A percentile compares a stretch with the other conserved stretches of the same genome.
These are phyloP conservation scores for Fomitiporia mediterranea DNA, from an alignment of 1,284 basidiomycete species.

Conservation along the genomic window DNA sequence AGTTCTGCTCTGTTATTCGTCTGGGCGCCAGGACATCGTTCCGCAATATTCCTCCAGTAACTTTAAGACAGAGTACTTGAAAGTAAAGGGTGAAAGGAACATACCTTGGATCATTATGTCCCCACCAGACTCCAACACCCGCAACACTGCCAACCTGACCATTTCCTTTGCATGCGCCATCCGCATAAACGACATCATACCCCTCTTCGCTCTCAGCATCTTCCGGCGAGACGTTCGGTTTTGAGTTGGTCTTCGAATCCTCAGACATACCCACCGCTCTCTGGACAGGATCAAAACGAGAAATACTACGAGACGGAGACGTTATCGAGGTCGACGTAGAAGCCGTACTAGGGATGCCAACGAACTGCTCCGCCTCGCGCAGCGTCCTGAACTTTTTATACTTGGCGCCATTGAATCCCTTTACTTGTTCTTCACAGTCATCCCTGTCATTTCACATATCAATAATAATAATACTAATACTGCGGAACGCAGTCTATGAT, in stretches of 20 bases:
- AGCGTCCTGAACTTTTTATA: slow-evolving; percentile 58
- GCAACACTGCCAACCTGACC: slow-evolving; percentile 56
- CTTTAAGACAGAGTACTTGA: slow-evolving; percentile 16
- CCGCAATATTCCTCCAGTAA: slow-evolving; percentile 59
- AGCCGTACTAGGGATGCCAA: slow-evolving; percentile 7
- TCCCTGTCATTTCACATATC: slow-evolving; percentile 35
- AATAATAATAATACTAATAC: not conserved
- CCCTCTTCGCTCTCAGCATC: slow-evolving; percentile 21
- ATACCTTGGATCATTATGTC: slow-evolving; percentile 54
- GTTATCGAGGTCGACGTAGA: not conserved
- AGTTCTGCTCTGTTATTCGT: slow-evolving; percentile 89
- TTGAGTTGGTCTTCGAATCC: not conserved
- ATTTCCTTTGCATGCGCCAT: slow-evolving; percentile 79
- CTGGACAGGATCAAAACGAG: not conserved
- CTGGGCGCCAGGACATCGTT: slow-evolving; percentile 76
- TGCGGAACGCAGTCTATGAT: slow-evolving; percentile 1
- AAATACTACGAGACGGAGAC: not conserved
- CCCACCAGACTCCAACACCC: slow-evolving; percentile 79
- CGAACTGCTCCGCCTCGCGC: slow-evolving; percentile 44
- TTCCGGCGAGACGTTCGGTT: slow-evolving; percentile 8
- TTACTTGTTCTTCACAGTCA: slow-evolving; percentile 56
- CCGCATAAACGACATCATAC: slow-evolving; percentile 65
- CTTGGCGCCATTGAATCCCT: slow-evolving; percentile 50
- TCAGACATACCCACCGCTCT: not conserved
- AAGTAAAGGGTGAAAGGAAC: slow-evolving; percentile 11